Conservation (phyloP, 2,329 filamentous ascomycete species). For the Cadophora malorum region DNA sequence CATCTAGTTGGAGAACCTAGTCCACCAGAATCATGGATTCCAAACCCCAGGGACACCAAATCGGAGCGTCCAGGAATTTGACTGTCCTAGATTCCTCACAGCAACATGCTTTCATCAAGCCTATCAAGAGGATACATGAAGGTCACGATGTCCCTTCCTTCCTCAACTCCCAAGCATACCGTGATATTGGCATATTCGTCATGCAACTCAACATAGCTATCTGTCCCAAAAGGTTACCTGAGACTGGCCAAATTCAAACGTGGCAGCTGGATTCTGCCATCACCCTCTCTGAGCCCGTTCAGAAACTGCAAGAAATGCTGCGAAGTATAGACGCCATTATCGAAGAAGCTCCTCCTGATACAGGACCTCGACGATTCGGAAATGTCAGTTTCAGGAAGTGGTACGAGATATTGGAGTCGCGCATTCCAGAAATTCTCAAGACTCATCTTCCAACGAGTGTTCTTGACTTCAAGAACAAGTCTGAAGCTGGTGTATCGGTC, state of each 20-base stretch:
- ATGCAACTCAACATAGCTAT: constrained; percentile 89
- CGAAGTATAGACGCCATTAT: constrained; percentile 69
- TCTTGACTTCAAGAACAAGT: constrained; percentile 34
- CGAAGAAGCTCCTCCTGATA: constrained; percentile 80
- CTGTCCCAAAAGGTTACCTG: constrained; percentile 67
- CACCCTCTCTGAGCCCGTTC: constrained; percentile 55
- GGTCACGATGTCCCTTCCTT: constrained; percentile 82
- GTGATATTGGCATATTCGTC: constrained; percentile 85
- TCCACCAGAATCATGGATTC: neutral
- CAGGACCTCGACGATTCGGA: constrained; percentile 87
- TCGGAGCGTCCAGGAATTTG: constrained; percentile 24
- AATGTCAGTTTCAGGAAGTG: constrained; percentile 90
- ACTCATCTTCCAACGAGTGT: constrained; percentile 60
- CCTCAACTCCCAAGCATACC: constrained; percentile 80
- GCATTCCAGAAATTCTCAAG: constrained; percentile 61
- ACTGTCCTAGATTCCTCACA: constrained; percentile 52
- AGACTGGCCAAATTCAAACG: constrained; percentile 54
- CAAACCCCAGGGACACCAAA: neutral
- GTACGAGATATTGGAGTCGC: constrained; percentile 71
- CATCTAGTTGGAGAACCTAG: no score
- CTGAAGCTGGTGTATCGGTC: constrained; percentile 50
- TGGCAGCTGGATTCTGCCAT: constrained; percentile 55
- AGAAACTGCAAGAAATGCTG: constrained; percentile 70
- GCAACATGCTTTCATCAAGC: constrained; percentile 67
- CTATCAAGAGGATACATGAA: constrained; percentile 84